Evolutionary conservation across 345 rosid genomes (phyloP).

Genomic region (Arabidopsis arenosa): DNA sequence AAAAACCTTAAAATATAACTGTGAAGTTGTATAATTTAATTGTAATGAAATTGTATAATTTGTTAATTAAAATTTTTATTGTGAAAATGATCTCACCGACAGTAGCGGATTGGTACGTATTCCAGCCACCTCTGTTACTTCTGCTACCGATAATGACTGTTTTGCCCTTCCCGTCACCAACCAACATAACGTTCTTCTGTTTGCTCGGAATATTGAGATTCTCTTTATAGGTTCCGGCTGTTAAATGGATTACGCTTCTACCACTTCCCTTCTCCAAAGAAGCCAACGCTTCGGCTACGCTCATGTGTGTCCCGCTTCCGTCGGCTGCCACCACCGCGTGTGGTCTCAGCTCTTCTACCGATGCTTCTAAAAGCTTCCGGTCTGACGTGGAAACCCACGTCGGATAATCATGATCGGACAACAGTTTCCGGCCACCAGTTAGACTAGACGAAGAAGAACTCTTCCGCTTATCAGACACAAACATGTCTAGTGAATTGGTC

Average conservation of each 20-base stretch:
- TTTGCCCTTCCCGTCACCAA: constrained; percentile 67
- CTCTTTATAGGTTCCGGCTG: constrained; percentile 61
- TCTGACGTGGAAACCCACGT: constrained; percentile 51
- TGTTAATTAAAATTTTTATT: background rate
- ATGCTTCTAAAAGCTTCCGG: constrained; percentile 53
- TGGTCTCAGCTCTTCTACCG: constrained; percentile 45
- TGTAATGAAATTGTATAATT: no score
- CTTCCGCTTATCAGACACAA: constrained; percentile 19
- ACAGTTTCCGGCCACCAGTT: constrained; percentile 25
- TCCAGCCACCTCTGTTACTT: constrained; percentile 51
- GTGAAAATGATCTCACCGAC: constrained; percentile 49
- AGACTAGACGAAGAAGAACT: constrained; percentile 12
- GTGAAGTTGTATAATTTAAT: background rate
- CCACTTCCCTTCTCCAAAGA: constrained; percentile 44
- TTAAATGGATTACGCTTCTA: constrained; percentile 53
- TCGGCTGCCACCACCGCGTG: constrained; percentile 62
- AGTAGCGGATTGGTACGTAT: constrained; percentile 56
- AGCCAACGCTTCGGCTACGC: constrained; percentile 49
- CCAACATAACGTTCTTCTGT: constrained; percentile 58
- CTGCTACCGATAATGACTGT: constrained; percentile 52
- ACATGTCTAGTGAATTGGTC: constrained; percentile 45
- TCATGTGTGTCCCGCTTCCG: constrained; percentile 60
- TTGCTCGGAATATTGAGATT: constrained; percentile 50
- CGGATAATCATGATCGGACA: constrained; percentile 42
- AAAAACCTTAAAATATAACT: background rate